Percentiles rank a stretch among this genome's conserved stretches.
Evolutionary conservation across 2,329 filamentous ascomycete genomes (phyloP).

Genomic region (Fusarium drepaniforme): DNA sequence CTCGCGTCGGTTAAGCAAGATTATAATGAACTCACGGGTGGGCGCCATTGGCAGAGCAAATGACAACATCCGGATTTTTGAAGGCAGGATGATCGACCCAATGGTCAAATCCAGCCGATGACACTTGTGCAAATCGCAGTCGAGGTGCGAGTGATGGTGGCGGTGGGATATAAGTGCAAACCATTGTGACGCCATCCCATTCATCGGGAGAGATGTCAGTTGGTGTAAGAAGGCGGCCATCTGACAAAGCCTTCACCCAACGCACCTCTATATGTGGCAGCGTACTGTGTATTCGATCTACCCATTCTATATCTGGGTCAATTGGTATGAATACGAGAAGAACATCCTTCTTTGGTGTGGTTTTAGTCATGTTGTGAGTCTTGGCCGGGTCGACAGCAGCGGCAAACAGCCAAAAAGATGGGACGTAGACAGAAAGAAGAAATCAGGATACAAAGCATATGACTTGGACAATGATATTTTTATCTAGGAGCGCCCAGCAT

Average conservation of each 20-base stretch:
- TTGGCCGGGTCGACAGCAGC: not conserved
- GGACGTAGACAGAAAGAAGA: not conserved
- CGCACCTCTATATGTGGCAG: not conserved
- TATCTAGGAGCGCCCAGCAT: not conserved
- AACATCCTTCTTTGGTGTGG: not conserved
- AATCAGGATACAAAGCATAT: not conserved
- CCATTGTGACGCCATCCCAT: conserved; percentile 2
- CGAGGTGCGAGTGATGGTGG: not conserved
- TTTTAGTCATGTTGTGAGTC: not conserved
- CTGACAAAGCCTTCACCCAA: conserved; percentile 1
- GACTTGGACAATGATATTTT: too few species aligned
- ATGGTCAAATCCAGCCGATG: not conserved
- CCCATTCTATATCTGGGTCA: not conserved
- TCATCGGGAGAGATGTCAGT: not conserved
- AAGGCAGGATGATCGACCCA: not conserved
- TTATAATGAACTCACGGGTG: not conserved
- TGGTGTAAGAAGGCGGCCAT: not conserved
- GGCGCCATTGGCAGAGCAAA: not conserved
- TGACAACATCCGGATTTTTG: not conserved
- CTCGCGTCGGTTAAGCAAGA: too few species aligned
- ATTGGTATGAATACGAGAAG: not conserved
- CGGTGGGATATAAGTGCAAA: not conserved
- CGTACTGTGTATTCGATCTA: not conserved
- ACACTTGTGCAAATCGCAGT: not conserved
- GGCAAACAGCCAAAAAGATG: too few species aligned